Base-by-base conservation (phyloP, 805 yeast species). In the Wickerhamomyces kurtzmanii region DNA sequence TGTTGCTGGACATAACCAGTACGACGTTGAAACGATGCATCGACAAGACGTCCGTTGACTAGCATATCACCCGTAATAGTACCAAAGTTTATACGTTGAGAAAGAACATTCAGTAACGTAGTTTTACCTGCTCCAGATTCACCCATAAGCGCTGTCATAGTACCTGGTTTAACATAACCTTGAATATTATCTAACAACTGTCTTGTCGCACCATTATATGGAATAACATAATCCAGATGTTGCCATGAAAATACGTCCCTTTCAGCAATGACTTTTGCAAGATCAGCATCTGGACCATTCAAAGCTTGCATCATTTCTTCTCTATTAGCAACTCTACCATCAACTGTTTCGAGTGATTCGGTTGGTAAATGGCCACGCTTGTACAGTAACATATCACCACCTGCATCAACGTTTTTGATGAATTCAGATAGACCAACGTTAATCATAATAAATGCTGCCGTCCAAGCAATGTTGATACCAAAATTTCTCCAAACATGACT, bases 51-150 rank as follows among this genome's bases (percentile, higher is more conserved):
- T 34, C 77, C 77, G 42, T 71, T 68, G 14, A 71, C 71, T 32
- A 69, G 43, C 65, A 68, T 63, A 34, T 65, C 73, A 37, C 78
- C 77, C 8, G 75, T 65, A 17, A 71, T 55, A 26, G 65, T 61
- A 36, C 77, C 78, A 31, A 62, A 53, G 26, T 65, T 64, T 22
- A 61, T 54, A 43, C 79, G 55, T 42, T 65, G 67, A 25, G 75
- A 65, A 34, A 71, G 47, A 20, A 65, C 64, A 41, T 71, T 71
- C 33, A 71, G 53, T 28, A 71, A 49, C 5, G 79, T 71, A 0
- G 78, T 71, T 44, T 71, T 71, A 42, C 78, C 79, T 13, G 78
- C 78, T 37, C 79, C 79, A 3, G 76, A 68, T 40, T 68, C 77
- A 32, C 79, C 79, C 75, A 71, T 71, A 24, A 71, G 49, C 2